Evolutionary conservation across 352 stramenopile species (phyloP), one percentile per base, ranked within the genome.

Genomic region (Globisporangium solare): DNA sequence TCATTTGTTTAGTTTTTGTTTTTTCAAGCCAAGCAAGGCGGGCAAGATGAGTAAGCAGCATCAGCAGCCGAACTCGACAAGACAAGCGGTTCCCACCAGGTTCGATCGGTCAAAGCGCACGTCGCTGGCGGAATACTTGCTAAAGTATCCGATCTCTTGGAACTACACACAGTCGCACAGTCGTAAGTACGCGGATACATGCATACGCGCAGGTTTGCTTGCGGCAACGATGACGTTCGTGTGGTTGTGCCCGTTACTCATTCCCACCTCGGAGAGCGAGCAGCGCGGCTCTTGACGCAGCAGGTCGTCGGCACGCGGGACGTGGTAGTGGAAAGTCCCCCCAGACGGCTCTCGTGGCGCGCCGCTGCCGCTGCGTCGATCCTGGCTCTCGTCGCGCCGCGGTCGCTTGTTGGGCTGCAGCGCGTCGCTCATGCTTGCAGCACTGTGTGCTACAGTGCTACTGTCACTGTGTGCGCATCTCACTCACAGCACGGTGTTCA

Each of bases 81-180:
- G 39, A 43, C n/a, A n/a, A 43, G 39, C 17, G 39, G 39, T 13
- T 43, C 39, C 31, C 50, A 89, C 82, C 75, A 92, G 31, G 47
- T 88, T 86, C 3, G 74, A 86, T 4, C 70, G 70, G 50, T 89
- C 76, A 31, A 87, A 92, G 21, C 56, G 51, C 13, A 92, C 67
- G 11, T 62, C 21, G 7, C 64, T 64, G n/a, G 74, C 60, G 3
- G 46, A 58, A 35, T 70, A 74, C 63, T 79, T 86, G 60, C 82
- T 92, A 45, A 83, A 92, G 47, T 76, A 71, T 11, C 75, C 77
- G 18, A 92, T 73, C 56, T 92, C 79, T 21, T 60, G 61, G 0
- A 79, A 79, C 81, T 92, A 63, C 2, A 56, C 21, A 18, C 21
- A 17, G 13, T n/a, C n/a, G n/a, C n/a, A n/a, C n/a, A n/a, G n/a